These are phyloP conservation scores for Cucurbita moschata DNA, from an alignment of 306 rosid species.

Conservation along the genomic window DNA sequence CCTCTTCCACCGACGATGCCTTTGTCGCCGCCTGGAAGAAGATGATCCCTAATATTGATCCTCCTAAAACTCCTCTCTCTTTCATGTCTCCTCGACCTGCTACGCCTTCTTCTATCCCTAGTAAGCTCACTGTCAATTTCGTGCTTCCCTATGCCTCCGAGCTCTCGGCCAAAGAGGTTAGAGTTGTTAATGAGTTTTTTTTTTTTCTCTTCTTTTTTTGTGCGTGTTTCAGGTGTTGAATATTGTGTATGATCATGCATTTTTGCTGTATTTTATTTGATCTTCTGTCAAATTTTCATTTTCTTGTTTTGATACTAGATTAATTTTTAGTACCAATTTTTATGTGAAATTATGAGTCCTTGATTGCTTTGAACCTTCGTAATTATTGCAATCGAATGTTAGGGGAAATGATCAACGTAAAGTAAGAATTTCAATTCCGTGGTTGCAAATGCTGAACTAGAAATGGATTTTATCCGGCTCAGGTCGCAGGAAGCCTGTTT, in stretches of 20 bases:
- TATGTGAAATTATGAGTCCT: background rate
- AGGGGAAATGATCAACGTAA: background rate
- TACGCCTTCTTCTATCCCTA: conserved; percentile 48
- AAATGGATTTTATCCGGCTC: background rate
- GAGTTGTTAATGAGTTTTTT: background rate
- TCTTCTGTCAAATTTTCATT: background rate
- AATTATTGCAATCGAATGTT: background rate
- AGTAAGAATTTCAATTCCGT: background rate
- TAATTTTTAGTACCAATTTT: background rate
- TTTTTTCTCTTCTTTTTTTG: background rate
- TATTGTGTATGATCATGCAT: background rate
- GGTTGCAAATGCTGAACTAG: background rate
- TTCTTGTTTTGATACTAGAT: background rate
- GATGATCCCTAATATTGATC: conserved; percentile 43
- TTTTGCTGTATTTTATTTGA: background rate
- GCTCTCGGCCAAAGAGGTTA: conserved; percentile 72
- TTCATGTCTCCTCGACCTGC: conserved; percentile 70
- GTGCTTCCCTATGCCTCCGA: conserved; percentile 84
- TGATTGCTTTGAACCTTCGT: background rate
- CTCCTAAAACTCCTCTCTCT: conserved; percentile 61
- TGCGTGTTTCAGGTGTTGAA: background rate
- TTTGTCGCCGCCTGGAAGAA: conserved; percentile 70
- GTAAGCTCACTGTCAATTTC: conserved; percentile 85
- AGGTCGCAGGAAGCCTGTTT: background rate
- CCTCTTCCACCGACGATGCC: conserved; percentile 13